phyloP scores from a whole-genome alignment of 164 flowering plant genomes.

The Vitis amurensis region DNA sequence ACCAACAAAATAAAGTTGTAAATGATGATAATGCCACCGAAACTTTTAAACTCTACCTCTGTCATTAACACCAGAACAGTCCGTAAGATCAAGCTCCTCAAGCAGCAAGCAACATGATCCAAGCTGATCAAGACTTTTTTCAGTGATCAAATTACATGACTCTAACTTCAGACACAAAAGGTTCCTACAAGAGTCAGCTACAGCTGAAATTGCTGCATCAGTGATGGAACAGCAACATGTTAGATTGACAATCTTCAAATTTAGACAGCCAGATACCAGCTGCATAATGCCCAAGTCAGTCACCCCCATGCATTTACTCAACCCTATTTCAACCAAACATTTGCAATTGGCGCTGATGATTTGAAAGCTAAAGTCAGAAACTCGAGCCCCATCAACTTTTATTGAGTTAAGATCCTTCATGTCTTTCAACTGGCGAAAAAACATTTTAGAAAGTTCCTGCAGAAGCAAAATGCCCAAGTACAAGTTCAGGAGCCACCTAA shows the following conservation, averaged over 20 bases:
- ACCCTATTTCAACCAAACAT: slow-evolving; percentile 49
- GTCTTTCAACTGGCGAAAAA: slow-evolving; percentile 36
- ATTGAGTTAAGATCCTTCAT: slow-evolving; percentile 42
- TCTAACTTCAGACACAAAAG: slow-evolving; percentile 64
- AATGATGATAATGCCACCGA: no score
- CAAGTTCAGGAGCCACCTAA: not conserved
- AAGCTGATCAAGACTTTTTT: slow-evolving; percentile 44
- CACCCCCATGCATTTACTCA: slow-evolving; percentile 69
- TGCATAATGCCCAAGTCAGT: slow-evolving; percentile 49
- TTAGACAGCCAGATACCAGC: slow-evolving; percentile 41
- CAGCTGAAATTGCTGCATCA: slow-evolving; percentile 51
- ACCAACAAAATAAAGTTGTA: no score
- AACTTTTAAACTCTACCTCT: slow-evolving; percentile 32
- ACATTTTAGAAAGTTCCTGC: slow-evolving; percentile 44
- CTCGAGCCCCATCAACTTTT: slow-evolving; percentile 50
- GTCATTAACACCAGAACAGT: slow-evolving; percentile 55
- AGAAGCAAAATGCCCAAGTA: slow-evolving; percentile 1
- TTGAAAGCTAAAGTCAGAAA: slow-evolving; percentile 30
- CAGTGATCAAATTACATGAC: slow-evolving; percentile 54
- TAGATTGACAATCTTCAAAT: slow-evolving; percentile 51
- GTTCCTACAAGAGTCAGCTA: slow-evolving; percentile 50
- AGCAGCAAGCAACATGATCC: slow-evolving; percentile 46
- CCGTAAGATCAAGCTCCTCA: slow-evolving; percentile 74
- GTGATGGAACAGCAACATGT: slow-evolving; percentile 61
- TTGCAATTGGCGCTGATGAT: slow-evolving; percentile 42